Conservation (phyloP, 768 basidiomycete species). For the Daedaleopsis nitida region DNA sequence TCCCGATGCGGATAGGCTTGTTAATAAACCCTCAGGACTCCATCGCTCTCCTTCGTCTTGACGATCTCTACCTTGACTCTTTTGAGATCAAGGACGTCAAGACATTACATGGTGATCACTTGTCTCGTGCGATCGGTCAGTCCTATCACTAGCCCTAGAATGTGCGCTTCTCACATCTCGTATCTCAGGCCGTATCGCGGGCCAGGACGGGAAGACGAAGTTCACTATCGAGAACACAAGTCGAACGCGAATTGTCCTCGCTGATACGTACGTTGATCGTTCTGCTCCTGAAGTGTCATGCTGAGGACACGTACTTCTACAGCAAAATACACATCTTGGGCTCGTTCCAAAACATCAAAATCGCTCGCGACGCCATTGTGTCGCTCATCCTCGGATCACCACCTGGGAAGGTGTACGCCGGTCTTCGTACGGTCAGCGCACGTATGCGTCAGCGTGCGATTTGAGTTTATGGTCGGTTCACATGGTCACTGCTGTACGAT, state of each 20-base stretch:
- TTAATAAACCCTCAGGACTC: slow-evolving; percentile 63
- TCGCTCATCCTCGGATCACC: slow-evolving; percentile 94
- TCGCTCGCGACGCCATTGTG: slow-evolving; percentile 94
- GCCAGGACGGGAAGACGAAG: slow-evolving; percentile 98
- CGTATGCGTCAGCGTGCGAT: slow-evolving; percentile 92
- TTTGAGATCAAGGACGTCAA: slow-evolving; percentile 99
- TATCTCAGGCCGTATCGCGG: slow-evolving; percentile 86
- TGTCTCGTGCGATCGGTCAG: slow-evolving; percentile 94
- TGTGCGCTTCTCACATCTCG: neutral
- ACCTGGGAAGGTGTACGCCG: slow-evolving; percentile 92
- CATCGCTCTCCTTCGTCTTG: slow-evolving; percentile 90
- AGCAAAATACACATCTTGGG: slow-evolving; percentile 99
- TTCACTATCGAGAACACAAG: slow-evolving; percentile 98
- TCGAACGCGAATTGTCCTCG: slow-evolving; percentile 96
- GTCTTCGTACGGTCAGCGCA: slow-evolving; percentile 86
- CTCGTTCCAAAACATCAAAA: slow-evolving; percentile 97
- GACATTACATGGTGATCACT: slow-evolving; percentile 94
- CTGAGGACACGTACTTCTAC: neutral
- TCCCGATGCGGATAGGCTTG: too few species aligned
- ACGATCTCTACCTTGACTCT: slow-evolving; percentile 97
- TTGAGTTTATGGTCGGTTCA: slow-evolving; percentile 29
- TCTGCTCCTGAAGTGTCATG: neutral
- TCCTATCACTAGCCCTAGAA: neutral
- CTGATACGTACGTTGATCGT: slow-evolving; percentile 77
- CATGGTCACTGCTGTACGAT: neutral